A percentile compares a stretch with the other conserved stretches of the same genome.
Conservation (phyloP, 495 filamentous ascomycete genomes). For the Emericellopsis terricola region DNA sequence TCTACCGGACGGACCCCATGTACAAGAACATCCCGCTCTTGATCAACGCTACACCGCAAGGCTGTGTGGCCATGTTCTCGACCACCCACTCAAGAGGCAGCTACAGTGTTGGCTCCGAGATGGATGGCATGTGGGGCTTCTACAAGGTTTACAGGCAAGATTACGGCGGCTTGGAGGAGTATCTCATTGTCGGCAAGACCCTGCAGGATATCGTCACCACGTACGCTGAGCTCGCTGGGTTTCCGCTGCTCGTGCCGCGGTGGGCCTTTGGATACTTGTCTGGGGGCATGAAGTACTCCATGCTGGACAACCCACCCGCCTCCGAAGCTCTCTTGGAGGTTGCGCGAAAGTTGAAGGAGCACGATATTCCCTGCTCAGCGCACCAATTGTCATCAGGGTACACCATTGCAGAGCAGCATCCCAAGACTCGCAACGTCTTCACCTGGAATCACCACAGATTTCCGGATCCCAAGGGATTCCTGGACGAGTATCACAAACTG, state of each 20-base stretch:
- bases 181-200: constrained; percentile 45
- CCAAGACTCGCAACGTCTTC: constrained; percentile 52
- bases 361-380: constrained; percentile 52
- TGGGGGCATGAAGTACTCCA: constrained; percentile 52
- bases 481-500: constrained; percentile 36
- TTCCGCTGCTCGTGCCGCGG: constrained; percentile 43
- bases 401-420: constrained; percentile 43
- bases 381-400: constrained; percentile 59
- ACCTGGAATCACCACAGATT: constrained; percentile 52
- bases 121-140: constrained; percentile 52
- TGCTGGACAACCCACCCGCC: constrained; percentile 42
- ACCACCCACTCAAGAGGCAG: constrained; percentile 41
- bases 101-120: constrained; percentile 51
- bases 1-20: constrained; percentile 48
- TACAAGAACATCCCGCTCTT: constrained; percentile 58
- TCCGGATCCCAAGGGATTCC: constrained; percentile 43
- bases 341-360: constrained; percentile 35
- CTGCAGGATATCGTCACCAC: constrained; percentile 42
- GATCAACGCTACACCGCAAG: constrained; percentile 40
- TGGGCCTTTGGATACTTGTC: constrained; percentile 54
- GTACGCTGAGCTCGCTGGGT: constrained; percentile 47
- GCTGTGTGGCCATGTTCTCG: constrained; percentile 47
- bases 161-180: constrained; percentile 51
- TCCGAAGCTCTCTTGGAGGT: constrained; percentile 39
- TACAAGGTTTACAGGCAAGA: constrained; percentile 57